A percentile compares a stretch with the other conserved stretches of the same genome.
Conservation (phyloP, 441 rosid genomes). For the Eutrema salsugineum region DNA sequence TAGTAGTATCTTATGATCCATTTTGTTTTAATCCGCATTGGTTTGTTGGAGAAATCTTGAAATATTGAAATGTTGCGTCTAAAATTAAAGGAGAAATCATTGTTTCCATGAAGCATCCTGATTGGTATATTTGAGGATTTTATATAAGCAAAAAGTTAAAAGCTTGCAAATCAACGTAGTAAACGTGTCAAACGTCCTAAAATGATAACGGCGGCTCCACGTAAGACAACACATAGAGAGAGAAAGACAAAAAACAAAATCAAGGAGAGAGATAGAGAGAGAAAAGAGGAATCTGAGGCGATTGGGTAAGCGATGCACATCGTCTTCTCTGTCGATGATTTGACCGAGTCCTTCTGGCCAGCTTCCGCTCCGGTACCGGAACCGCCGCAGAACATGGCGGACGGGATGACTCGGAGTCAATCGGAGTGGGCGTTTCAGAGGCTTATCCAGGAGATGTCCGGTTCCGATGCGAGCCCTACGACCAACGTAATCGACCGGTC, state of each 20-base stretch:
- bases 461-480: constrained; percentile 22
- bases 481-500: constrained; percentile 31
- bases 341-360: constrained; percentile 31
- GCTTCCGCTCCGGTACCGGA: constrained; percentile 14
- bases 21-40: background rate
- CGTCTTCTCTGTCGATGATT: constrained; percentile 33
- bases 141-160: background rate
- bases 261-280: background rate
- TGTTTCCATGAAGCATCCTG: background rate
- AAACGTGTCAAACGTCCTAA: constrained; percentile 7
- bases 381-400: constrained; percentile 12
- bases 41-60: background rate
- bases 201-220: constrained; percentile 19
- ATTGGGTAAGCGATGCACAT: constrained; percentile 33
- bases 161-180: background rate
- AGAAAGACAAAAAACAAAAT: background rate
- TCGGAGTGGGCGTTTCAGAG: constrained; percentile 79
- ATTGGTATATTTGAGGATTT: background rate
- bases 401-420: constrained; percentile 47
- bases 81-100: background rate
- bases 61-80: no score
- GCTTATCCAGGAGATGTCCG: constrained; percentile 49
- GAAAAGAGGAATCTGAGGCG: constrained; percentile 18
- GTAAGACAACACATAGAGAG: constrained; percentile 9
- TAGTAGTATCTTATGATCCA: background rate